Base-by-base conservation (phyloP, 2,329 filamentous ascomycete species). In the Thielaviopsis musarum region DNA sequence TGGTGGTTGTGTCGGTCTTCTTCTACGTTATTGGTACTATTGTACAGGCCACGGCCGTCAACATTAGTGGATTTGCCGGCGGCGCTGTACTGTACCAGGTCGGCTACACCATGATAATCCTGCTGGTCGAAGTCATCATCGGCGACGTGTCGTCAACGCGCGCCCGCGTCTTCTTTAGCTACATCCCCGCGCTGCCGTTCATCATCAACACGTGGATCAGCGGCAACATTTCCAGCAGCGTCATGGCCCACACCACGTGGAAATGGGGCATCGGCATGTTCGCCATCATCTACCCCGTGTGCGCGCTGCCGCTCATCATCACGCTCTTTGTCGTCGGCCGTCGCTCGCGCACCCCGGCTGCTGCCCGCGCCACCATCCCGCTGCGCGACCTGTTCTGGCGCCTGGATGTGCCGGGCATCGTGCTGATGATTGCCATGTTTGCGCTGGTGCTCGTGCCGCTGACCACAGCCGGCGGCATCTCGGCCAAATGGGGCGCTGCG, bases 221-320 rank as follows among this genome's bases (percentile, higher is more conserved):
- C 63, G 82, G 82, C 26, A 73, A 83, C 64, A 69, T 85, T 52
- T 72, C 77, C 3, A 61, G 65, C 3, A 70, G 75, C 0, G 78
- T 83, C 1, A 67, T 83, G 1, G 65, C 60, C 0, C 64, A 62
- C 15, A 79, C 77, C 0, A 74, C 69, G 7, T 85, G 82, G 82
- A 69, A 74, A 61, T 84, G 81, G 81, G 82, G 81, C 34, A 75
- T 82, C 34, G 81, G 80, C 64, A 84, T 84, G 80, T 85, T 78
- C 73, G 73, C 72, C 62, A 80, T 84, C 67, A 82, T 84, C 62
- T 84, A 80, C 67, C 75, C 81, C 2, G 74, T 78, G 22, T 80
- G 77, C 66, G 70, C 78, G 2, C 63, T 83, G 10, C 81, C 82
- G 1, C 73, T 84, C 54, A 71, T 84, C 65, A 63, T 74, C 48